Percentiles rank a stretch among this genome's conserved stretches.
Conservation (phyloP, 441 rosid genomes). For the Aleurites moluccanus region DNA sequence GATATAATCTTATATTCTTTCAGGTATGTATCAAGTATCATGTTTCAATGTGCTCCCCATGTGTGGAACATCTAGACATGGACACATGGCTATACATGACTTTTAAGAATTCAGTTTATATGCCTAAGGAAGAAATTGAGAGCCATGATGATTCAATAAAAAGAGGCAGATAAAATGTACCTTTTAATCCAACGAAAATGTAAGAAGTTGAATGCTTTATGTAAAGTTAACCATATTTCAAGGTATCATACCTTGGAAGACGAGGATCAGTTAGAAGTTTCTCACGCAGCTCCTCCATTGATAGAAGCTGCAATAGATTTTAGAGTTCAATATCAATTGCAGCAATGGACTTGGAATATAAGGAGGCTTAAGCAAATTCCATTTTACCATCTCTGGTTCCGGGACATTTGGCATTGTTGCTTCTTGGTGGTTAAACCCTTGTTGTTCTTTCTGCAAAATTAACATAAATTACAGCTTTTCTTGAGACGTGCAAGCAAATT, state of each 20-base stretch:
- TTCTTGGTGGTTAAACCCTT: conserved; percentile 79
- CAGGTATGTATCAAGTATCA: not conserved
- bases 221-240: not conserved
- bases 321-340: conserved; percentile 23
- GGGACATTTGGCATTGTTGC: conserved; percentile 67
- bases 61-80: not conserved
- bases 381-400: conserved; percentile 69
- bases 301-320: conserved; percentile 67
- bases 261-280: conserved; percentile 78
- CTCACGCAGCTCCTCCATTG: conserved; percentile 81
- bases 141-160: not conserved
- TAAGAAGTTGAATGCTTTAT: not conserved
- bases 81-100: not conserved
- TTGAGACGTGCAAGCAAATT: conserved; percentile 17
- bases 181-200: not conserved
- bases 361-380: conserved; percentile 16
- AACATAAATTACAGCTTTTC: conserved; percentile 16
- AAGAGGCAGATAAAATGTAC: not conserved
- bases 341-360: conserved; percentile 20
- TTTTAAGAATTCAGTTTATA: not conserved
- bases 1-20: not conserved
- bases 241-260: conserved; percentile 65
- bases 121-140: not conserved
- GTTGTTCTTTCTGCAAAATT: conserved; percentile 61
- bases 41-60: not conserved